Percentiles rank a stretch among this genome's conserved stretches.
Evolutionary conservation across 1,284 basidiomycete genomes (phyloP).

Genomic region (Tetrapyrgos nigripes): DNA sequence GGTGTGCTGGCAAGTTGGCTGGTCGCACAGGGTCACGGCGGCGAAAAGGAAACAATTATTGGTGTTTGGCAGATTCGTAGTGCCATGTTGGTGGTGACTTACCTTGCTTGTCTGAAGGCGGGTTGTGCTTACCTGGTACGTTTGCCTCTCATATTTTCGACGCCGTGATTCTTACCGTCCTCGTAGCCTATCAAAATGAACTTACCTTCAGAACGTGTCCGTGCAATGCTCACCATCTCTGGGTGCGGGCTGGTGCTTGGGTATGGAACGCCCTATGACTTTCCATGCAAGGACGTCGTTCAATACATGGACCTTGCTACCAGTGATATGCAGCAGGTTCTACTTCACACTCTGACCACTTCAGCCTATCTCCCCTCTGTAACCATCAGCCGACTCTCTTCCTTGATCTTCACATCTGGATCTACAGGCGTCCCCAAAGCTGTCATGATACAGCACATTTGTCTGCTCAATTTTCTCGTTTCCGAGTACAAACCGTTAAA

Average conservation of each 20-base stretch:
- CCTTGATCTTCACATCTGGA: slow-evolving; percentile 3
- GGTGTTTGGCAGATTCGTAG: slow-evolving; percentile 8
- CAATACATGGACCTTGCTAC: background rate
- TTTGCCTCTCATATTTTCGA: background rate
- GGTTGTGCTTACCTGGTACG: slow-evolving; percentile 7
- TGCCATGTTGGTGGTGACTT: background rate
- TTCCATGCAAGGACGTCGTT: background rate
- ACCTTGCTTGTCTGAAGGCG: slow-evolving; percentile 1
- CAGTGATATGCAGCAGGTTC: background rate
- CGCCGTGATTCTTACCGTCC: background rate
- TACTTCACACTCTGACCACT: too few relatives aligned
- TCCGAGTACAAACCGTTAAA: background rate
- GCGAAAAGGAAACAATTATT: slow-evolving; percentile 5
- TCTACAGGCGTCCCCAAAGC: slow-evolving; percentile 7
- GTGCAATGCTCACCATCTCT: background rate
- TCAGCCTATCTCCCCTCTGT: background rate
- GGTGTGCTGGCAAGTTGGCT: slow-evolving; percentile 4
- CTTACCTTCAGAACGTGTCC: background rate
- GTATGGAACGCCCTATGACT: background rate
- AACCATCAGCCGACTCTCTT: background rate
- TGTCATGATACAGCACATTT: background rate
- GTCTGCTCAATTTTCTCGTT: background rate
- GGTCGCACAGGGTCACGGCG: background rate
- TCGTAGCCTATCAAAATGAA: slow-evolving; percentile 6
- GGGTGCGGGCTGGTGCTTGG: background rate